These are phyloP conservation scores for Neurospora cerealis DNA, from an alignment of 495 filamentous ascomycete genomes.

Conservation along the genomic window DNA sequence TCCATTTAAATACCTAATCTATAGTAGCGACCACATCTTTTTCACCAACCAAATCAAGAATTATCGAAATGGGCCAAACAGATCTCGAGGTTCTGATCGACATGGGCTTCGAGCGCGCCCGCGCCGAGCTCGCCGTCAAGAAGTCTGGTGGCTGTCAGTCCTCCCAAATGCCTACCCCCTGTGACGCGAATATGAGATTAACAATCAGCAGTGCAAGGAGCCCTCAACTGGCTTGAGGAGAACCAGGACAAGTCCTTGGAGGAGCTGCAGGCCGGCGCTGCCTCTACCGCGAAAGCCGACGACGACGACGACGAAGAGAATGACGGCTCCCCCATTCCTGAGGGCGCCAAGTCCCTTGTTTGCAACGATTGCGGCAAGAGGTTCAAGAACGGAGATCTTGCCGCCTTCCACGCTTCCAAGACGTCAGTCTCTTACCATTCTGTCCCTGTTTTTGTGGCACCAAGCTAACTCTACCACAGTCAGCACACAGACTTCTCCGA, in stretches of 20 bases:
- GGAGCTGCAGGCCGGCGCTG: constrained; percentile 48
- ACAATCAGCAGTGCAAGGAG: constrained; percentile 58
- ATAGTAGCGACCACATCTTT: neutral
- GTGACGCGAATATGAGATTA: constrained; percentile 5
- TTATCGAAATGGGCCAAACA: constrained; percentile 48
- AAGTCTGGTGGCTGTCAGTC: constrained; percentile 64
- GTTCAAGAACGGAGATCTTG: constrained; percentile 69
- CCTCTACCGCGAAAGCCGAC: constrained; percentile 6
- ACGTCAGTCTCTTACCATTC: constrained; percentile 39
- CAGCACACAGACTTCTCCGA: constrained; percentile 89
- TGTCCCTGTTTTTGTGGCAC: neutral
- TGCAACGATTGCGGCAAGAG: constrained; percentile 94
- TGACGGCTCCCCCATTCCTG: constrained; percentile 43
- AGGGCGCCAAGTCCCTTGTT: constrained; percentile 41
- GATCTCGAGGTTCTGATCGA: constrained; percentile 77
- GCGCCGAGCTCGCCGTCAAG: constrained; percentile 71
- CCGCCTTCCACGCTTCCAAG: constrained; percentile 84
- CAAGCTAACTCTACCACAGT: constrained; percentile 25
- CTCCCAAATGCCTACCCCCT: neutral
- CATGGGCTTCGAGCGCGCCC: constrained; percentile 86
- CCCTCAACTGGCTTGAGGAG: constrained; percentile 86
- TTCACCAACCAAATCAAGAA: neutral
- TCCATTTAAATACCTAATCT: neutral
- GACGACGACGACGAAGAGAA: constrained; percentile 33
- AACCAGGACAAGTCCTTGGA: constrained; percentile 77